Base-by-base conservation (phyloP, 2,329 filamentous ascomycete genomes). In the Xylariaceae sp. region DNA sequence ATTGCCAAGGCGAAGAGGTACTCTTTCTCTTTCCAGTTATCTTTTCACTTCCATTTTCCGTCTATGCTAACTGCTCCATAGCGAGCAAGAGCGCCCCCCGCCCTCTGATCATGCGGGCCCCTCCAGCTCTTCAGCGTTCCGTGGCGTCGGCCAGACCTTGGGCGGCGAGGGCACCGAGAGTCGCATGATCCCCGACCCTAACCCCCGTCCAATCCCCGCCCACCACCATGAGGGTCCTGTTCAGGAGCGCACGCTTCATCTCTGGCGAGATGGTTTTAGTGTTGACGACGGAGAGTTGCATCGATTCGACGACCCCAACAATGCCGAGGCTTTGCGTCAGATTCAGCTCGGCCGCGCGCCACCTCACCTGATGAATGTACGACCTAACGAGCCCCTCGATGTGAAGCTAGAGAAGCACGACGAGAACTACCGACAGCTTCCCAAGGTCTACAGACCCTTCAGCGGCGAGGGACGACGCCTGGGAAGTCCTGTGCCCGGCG, bases 241-340 rank as follows among this genome's bases (percentile, higher is more conserved):
- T 4, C 84, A 88, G 62, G 84, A 85, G 54, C 86, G 89, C 54
- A 82, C 85, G 9, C 79, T 95, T 56, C 90, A 93, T 69, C 80
- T 94, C 50, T 95, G 90, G 90, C 81, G 82, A 48, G 87, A 95
- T 70, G 90, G 90, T 11, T 93, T 94, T 76, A 93, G 89, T 64
- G 86, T 95, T 62, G 90, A 92, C 61, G 89, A 94, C 68, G 90
- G 90, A 34, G 83, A 86, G 51, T 82, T 94, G 44, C 86, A 83
- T 71, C 85, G 89, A 58, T 93, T 90, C 70, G 88, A 92, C 68
- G 89, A 94, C 72, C 89, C 89, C 0, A 81, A 81, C 35, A 92
- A 93, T 71, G 83, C 86, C 35, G 79, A 81, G 53, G 88, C 88
- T 56, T 78, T 94, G 50, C 79, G 85, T 59, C 87, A 92, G 80